Evolutionary conservation across 768 basidiomycete genomes (phyloP), one percentile per base, ranked within the genome.

Genomic region (Russula lepida): DNA sequence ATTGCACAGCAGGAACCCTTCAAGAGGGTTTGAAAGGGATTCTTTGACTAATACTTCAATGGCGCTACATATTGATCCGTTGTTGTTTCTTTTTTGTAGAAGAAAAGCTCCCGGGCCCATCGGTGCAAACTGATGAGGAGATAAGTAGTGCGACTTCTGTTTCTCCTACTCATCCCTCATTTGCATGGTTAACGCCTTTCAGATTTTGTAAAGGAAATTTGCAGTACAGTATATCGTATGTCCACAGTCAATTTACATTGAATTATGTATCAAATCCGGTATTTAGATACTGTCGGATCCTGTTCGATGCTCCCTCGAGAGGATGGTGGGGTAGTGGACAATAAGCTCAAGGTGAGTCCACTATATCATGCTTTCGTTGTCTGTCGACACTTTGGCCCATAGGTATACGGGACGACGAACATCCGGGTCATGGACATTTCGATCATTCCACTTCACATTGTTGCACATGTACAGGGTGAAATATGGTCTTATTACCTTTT

Each of bases 341-440:
- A 58, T 19, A 65, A 59, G 27, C 35, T 63, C 25, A 65, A 63
- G 62, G 64, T 12, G 23, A 39, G 54, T 55, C 11, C 46, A 23
- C 6, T 21, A 11, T 44, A 32, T 53, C 32, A 13, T 7, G 37
- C 11, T 3, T 21, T 43, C 7, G 7, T 1, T 48, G 37, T 52
- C 21, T 15, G 46, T 35, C n/a, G 25, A 53, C 35, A 8, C 6
- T 11, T 8, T 6, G n/a, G 4, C 6, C 12, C 30, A 1, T 23
- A 65, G 62, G 71, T 73, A n/a, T 72, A 72, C 53, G 69, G 67
- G 4, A 71, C 70, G 15, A 56, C 49, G 50, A 72, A 72, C 54
- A 19, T 72, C 11, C 62, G 72, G 7, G 68, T 73, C 23, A 69
- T 70, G 6, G 72, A 72, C 59, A 33, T 69, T 25, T 68, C 68